Conservation (phyloP, 2,329 filamentous ascomycete genomes). For the Alternaria brassicae region DNA sequence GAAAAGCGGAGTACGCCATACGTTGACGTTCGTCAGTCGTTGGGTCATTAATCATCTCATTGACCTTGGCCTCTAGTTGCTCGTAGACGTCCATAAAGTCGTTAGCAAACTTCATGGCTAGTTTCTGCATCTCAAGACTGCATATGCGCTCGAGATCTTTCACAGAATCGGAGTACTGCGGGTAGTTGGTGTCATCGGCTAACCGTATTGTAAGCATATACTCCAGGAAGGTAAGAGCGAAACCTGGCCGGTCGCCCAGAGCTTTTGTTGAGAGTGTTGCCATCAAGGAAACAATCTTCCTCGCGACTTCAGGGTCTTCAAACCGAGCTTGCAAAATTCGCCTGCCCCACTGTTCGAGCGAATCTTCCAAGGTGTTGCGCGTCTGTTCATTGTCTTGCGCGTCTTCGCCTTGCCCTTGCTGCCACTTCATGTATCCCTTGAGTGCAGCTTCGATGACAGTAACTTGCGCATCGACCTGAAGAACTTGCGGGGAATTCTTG, state of each 20-base stretch:
- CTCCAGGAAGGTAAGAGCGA: slow-evolving; percentile 89
- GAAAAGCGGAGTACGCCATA: slow-evolving; percentile 85
- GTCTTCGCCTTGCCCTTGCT: slow-evolving; percentile 60
- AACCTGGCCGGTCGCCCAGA: slow-evolving; percentile 75
- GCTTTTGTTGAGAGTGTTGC: slow-evolving; percentile 85
- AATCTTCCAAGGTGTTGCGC: slow-evolving; percentile 65
- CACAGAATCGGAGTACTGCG: slow-evolving; percentile 83
- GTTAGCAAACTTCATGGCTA: slow-evolving; percentile 90
- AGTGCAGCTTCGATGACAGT: slow-evolving; percentile 87
- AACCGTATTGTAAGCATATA: slow-evolving; percentile 87
- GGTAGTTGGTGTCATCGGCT: slow-evolving; percentile 72
- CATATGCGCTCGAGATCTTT: slow-evolving; percentile 86
- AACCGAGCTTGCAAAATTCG: slow-evolving; percentile 74
- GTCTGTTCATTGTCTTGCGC: slow-evolving; percentile 60
- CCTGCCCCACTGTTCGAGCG: slow-evolving; percentile 75
- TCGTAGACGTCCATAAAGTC: slow-evolving; percentile 88
- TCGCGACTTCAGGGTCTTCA: slow-evolving; percentile 84
- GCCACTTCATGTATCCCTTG: slow-evolving; percentile 88
- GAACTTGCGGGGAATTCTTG: slow-evolving; percentile 73
- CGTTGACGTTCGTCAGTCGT: slow-evolving; percentile 81
- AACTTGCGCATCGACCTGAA: slow-evolving; percentile 87
- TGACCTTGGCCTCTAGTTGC: slow-evolving; percentile 81
- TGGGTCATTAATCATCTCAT: slow-evolving; percentile 76
- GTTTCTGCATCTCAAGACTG: slow-evolving; percentile 84
- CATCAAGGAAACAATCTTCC: slow-evolving; percentile 79